Conservation (phyloP, 1,139 yeast species). For the Saccharomyces pastorianus region DNA sequence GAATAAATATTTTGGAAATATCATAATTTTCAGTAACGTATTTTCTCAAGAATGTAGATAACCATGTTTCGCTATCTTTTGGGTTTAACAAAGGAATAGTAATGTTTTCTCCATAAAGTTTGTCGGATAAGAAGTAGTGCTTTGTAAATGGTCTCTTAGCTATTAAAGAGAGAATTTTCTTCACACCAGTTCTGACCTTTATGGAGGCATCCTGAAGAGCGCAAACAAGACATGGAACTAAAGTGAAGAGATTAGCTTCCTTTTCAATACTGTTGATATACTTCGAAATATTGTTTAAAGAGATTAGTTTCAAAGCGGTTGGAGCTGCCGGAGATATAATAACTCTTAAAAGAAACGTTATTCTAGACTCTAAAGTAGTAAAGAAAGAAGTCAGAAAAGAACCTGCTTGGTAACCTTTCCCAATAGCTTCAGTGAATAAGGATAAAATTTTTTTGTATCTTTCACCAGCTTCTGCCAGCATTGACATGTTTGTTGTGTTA, state of each 20-base stretch:
- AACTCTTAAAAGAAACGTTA: constrained; percentile 53
- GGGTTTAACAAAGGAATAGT: constrained; percentile 54
- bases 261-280: constrained; percentile 35
- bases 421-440: constrained; percentile 38
- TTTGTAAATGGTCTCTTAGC: constrained; percentile 35
- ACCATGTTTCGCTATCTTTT: constrained; percentile 49
- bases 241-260: constrained; percentile 34
- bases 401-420: constrained; percentile 29
- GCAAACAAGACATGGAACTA: constrained; percentile 38
- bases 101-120: constrained; percentile 42
- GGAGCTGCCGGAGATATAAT: constrained; percentile 53
- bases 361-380: constrained; percentile 34
- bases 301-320: constrained; percentile 42
- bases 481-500: constrained; percentile 24
- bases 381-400: constrained; percentile 34
- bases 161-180: constrained; percentile 31
- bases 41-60: constrained; percentile 39
- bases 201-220: constrained; percentile 36
- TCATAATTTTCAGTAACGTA: constrained; percentile 41
- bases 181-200: constrained; percentile 34
- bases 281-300: constrained; percentile 37
- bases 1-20: constrained; percentile 34
- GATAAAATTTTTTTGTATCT: constrained; percentile 40
- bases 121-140: constrained; percentile 35
- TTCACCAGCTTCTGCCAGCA: constrained; percentile 33